Percentiles rank a stretch among this genome's conserved stretches.
phyloP scores from a whole-genome alignment of 345 rosid genomes.

The Salix purpurea region DNA sequence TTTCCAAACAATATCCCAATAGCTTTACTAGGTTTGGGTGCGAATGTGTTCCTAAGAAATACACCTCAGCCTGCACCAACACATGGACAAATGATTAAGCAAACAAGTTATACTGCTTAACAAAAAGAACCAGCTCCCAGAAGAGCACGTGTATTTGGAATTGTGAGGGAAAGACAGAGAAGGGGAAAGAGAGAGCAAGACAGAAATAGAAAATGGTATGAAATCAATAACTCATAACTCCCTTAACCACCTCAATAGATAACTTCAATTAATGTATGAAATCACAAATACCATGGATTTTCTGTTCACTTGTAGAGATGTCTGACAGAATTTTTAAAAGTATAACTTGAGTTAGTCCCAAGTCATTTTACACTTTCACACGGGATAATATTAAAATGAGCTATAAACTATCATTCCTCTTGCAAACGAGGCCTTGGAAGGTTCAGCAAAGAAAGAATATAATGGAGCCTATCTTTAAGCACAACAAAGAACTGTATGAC shows the following conservation, averaged over 20 bases:
- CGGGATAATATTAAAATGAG: not conserved
- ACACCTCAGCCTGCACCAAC: conserved; percentile 12
- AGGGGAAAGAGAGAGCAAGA: too few species aligned
- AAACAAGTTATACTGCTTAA: not conserved
- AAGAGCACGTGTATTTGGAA: too few species aligned
- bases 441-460: not conserved
- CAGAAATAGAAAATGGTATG: too few species aligned
- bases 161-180: too few species aligned
- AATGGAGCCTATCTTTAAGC: too few species aligned
- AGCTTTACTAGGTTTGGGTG: conserved; percentile 17
- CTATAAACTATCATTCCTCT: not conserved
- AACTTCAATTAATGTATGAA: not conserved
- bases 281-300: not conserved
- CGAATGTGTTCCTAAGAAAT: not conserved
- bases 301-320: not conserved
- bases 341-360: not conserved
- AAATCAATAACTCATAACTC: not conserved
- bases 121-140: not conserved
- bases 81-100: not conserved
- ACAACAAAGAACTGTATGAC: not conserved
- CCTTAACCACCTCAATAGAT: not conserved
- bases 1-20: conserved; percentile 10
- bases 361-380: not conserved
- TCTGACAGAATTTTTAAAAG: not conserved
- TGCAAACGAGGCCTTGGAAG: not conserved